A percentile compares a stretch with the other conserved stretches of the same genome.
These are phyloP conservation scores for Arxiozyma heterogenica DNA, from an alignment of 1,139 yeast species.

Conservation along the genomic window DNA sequence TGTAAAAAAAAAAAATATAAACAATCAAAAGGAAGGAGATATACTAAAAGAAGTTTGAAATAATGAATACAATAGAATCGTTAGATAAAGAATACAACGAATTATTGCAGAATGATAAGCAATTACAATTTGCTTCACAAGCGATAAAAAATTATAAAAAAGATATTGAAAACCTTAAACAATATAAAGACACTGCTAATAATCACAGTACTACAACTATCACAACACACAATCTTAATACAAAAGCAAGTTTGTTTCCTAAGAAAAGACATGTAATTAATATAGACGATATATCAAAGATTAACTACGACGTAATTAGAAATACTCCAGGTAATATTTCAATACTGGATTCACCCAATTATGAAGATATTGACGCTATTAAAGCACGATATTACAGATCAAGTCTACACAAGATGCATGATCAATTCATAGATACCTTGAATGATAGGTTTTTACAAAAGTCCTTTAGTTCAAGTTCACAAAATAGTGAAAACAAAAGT, in stretches of 20 bases:
- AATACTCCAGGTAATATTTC: constrained; percentile 27
- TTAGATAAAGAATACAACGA: constrained; percentile 2
- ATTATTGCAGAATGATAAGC: constrained; percentile 9
- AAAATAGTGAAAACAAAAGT: neutral
- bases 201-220: neutral
- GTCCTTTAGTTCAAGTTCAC: neutral
- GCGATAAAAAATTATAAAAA: constrained; percentile 8
- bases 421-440: constrained; percentile 4
- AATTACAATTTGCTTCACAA: constrained; percentile 9
- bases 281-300: constrained; percentile 28
- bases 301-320: constrained; percentile 30
- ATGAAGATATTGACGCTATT: constrained; percentile 20
- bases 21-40: neutral
- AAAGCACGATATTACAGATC: constrained; percentile 26
- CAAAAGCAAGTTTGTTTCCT: neutral
- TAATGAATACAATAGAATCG: neutral
- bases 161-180: constrained; percentile 1
- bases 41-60: neutral
- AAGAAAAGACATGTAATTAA: constrained; percentile 26
- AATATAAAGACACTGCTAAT: constrained; percentile 6
- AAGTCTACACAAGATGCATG: constrained; percentile 23
- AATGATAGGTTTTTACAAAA: neutral
- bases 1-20: no score
- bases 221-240: neutral
- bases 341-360: constrained; percentile 5